phyloP scores from a whole-genome alignment of 1,139 yeast genomes.

The Pichia sp. region DNA sequence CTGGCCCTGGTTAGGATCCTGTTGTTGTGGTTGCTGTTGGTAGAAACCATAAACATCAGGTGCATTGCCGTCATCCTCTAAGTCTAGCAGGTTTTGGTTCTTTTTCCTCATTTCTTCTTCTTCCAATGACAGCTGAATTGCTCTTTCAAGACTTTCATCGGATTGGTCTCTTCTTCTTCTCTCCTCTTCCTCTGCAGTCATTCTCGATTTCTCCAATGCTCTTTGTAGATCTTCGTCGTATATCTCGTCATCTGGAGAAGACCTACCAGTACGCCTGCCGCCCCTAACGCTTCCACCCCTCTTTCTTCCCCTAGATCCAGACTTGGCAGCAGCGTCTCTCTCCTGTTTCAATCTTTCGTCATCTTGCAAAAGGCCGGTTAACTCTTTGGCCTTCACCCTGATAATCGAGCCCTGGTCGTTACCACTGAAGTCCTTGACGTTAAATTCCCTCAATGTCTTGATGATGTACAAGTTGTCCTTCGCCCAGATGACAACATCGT shows the following conservation, averaged over 20 bases:
- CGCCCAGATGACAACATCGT: slow-evolving; percentile 91
- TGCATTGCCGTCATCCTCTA: slow-evolving; percentile 41
- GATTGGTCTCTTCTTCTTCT: slow-evolving; percentile 47
- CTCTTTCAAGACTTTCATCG: slow-evolving; percentile 75
- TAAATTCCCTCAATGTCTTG: slow-evolving; percentile 88
- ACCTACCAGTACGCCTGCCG: not conserved
- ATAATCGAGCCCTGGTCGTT: slow-evolving; percentile 87
- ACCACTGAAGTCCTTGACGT: slow-evolving; percentile 73
- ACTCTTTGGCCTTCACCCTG: slow-evolving; percentile 87
- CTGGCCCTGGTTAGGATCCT: slow-evolving; percentile 21
- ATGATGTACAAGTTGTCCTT: slow-evolving; percentile 85
- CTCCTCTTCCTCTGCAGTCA: slow-evolving; percentile 87
- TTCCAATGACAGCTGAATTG: slow-evolving; percentile 77
- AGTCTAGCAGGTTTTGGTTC: slow-evolving; percentile 53
- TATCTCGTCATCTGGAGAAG: slow-evolving; percentile 33
- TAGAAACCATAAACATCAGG: slow-evolving; percentile 30
- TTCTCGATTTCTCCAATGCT: slow-evolving; percentile 77
- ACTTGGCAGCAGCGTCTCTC: slow-evolving; percentile 46
- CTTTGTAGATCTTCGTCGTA: slow-evolving; percentile 78
- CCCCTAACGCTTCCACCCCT: slow-evolving; percentile 19
- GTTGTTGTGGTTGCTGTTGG: slow-evolving; percentile 31
- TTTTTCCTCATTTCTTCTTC: slow-evolving; percentile 73
- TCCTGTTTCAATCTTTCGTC: slow-evolving; percentile 80
- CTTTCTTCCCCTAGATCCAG: slow-evolving; percentile 31
- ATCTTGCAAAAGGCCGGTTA: slow-evolving; percentile 73